Evolutionary conservation across 2,329 filamentous ascomycete species (phyloP), one percentile per base, ranked within the genome.

Genomic region (Fusarium devonianum): DNA sequence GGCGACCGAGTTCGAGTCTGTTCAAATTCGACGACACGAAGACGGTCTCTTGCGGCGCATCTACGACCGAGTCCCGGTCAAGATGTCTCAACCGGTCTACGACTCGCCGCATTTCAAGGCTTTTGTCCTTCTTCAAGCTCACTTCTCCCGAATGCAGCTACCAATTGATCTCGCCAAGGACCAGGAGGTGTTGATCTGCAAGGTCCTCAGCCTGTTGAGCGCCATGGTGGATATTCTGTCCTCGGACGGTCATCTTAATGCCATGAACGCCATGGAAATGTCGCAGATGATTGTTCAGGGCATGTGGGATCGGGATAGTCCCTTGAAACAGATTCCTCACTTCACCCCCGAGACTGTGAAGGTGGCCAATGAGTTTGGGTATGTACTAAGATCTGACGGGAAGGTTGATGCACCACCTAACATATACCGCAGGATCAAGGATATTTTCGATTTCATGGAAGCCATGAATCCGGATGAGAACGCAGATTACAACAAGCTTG

Each of bases 41-140:
- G 91, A 96, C 52, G 83, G 84, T 57, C 82, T 97, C 29, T 81
- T 99, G 29, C 88, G 90, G 40, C 90, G 92, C 55, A 94, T 99
- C 61, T 97, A 99, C 72, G 92, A 97, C 65, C 88, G 92, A 41
- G 82, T 96, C 17, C 94, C 94, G 0, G 93, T 97, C 69, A 97
- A 97, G 80, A 94, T 97, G 88, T 83, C 90, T 1, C 84, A 96
- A 60, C 83, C 86, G 11, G 86, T 85, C 50, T 96, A 88, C 66
- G 91, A 97, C 70, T 94, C 91, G n/a, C 92, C 94, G 2, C 92
- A 97, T 69, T 97, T 97, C 82, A 99, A 99, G 76, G 89, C 93
- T 0, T 97, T 97, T 67, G 90, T 97, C n/a, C 81, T 99, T 35
- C 80, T 99, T 6, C 94, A 99, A 71, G 94, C 94, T 3, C 94